A percentile compares a stretch with the other conserved stretches of the same genome.
phyloP scores from a whole-genome alignment of 1,139 yeast species.

The Hanseniaspora gamundiae region DNA sequence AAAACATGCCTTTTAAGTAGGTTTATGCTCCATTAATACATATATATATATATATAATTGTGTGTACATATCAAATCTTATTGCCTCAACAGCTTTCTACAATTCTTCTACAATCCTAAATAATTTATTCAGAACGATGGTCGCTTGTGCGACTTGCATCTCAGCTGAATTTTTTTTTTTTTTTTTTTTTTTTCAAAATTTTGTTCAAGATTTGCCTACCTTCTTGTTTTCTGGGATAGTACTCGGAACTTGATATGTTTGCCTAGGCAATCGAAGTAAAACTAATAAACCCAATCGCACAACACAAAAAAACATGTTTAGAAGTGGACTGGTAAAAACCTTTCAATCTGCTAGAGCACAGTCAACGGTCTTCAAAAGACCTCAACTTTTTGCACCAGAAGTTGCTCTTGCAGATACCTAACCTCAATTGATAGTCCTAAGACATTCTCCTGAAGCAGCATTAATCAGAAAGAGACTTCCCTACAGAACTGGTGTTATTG shows the following conservation, averaged over 20 bases:
- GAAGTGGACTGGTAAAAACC: not conserved
- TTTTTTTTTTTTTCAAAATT: too few species aligned
- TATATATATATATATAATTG: too few species aligned
- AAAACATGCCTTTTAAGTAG: too few species aligned
- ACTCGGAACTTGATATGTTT: not conserved
- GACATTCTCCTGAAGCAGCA: constrained; percentile 1
- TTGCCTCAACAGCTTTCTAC: too few species aligned
- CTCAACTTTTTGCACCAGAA: not conserved
- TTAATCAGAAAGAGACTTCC: constrained; percentile 48
- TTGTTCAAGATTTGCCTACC: too few species aligned
- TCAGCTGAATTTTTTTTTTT: constrained; percentile 11
- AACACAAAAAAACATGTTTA: not conserved
- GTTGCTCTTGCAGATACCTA: not conserved
- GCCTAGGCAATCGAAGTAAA: not conserved
- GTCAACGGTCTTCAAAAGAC: constrained; percentile 1
- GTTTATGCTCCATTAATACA: too few species aligned
- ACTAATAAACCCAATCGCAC: not conserved
- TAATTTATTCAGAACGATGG: too few species aligned
- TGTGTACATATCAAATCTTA: too few species aligned
- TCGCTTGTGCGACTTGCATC: too few species aligned
- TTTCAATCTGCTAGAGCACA: not conserved
- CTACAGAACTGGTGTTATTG: constrained; percentile 71
- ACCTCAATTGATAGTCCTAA: not conserved
- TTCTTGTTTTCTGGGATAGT: not conserved
- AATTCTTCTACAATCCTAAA: too few species aligned